A percentile compares a stretch with the other conserved stretches of the same genome.
Evolutionary conservation across 352 stramenopile species (phyloP).

Genomic region (Phytophthora vignae): DNA sequence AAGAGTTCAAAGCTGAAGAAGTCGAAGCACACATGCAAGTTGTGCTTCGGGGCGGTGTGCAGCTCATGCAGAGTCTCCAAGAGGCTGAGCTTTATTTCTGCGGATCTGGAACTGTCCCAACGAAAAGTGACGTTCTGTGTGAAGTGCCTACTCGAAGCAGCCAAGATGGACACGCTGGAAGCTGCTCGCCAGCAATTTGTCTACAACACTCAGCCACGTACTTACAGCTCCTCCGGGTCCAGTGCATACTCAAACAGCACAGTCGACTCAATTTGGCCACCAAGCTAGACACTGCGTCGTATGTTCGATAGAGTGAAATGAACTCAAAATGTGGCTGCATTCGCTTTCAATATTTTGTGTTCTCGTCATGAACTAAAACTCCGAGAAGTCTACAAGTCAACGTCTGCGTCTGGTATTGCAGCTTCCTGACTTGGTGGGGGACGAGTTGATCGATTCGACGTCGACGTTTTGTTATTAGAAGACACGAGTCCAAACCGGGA

Average conservation of each 20-base stretch:
- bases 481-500: no score
- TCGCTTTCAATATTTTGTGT: no score
- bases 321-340: not conserved
- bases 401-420: no score
- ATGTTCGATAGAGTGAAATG: not conserved
- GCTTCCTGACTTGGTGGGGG: no score
- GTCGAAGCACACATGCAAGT: conserved; percentile 12
- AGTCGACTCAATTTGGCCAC: not conserved
- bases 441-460: no score
- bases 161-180: conserved; percentile 7
- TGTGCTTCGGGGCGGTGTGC: conserved; percentile 18
- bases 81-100: conserved; percentile 16
- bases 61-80: conserved; percentile 6
- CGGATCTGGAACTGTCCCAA: conserved; percentile 14
- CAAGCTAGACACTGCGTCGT: not conserved
- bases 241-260: not conserved
- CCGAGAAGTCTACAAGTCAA: no score
- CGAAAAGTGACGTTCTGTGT: conserved; percentile 31
- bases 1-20: conserved; percentile 8
- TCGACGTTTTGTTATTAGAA: no score
- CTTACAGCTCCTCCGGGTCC: not conserved
- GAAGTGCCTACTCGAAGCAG: conserved; percentile 21
- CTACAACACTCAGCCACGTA: not conserved
- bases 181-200: conserved; percentile 1
- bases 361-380: no score